Percentiles rank a stretch among this genome's conserved stretches.
Evolutionary conservation across 352 stramenopile species (phyloP).

Genomic region (Pythium aphanidermatum): DNA sequence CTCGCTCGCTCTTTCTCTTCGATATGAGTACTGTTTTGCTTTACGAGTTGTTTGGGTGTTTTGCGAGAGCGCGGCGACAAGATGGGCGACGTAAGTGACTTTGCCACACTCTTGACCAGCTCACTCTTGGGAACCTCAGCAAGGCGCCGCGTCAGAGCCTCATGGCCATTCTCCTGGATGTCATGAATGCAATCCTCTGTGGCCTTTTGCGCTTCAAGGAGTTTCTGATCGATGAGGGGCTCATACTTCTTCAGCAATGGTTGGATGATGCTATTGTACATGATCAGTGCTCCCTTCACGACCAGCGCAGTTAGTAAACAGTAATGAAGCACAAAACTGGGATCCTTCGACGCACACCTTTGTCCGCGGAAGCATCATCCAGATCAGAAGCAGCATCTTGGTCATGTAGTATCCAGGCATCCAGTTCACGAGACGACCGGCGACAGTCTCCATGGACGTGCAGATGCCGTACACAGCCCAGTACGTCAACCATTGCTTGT

Average conservation of each 20-base stretch:
- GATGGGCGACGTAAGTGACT: conserved; percentile 22
- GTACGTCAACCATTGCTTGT: conserved; percentile 92
- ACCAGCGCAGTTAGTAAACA: background rate
- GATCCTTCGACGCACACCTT: conserved; percentile 25
- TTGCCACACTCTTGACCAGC: conserved; percentile 39
- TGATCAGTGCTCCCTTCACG: conserved; percentile 45
- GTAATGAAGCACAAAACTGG: background rate
- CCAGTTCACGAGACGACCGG: conserved; percentile 39
- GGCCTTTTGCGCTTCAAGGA: conserved; percentile 36
- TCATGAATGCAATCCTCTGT: conserved; percentile 44
- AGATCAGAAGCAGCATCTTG: conserved; percentile 95
- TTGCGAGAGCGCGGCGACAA: conserved; percentile 1
- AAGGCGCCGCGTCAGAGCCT: conserved; percentile 44
- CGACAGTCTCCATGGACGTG: conserved; percentile 86
- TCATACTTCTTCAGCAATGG: conserved; percentile 72
- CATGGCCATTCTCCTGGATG: conserved; percentile 38
- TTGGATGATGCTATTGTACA: conserved; percentile 55
- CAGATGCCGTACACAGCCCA: conserved; percentile 95
- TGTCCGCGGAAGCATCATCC: conserved; percentile 93
- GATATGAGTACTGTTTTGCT: too few relatives aligned
- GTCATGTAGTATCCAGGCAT: conserved; percentile 94
- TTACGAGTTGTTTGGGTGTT: too few relatives aligned
- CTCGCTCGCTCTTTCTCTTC: too few relatives aligned
- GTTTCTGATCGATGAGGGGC: conserved; percentile 55
- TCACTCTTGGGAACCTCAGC: conserved; percentile 42